Base-by-base conservation (phyloP, 2,329 filamentous ascomycete genomes). In the Lecanosticta acicola region DNA sequence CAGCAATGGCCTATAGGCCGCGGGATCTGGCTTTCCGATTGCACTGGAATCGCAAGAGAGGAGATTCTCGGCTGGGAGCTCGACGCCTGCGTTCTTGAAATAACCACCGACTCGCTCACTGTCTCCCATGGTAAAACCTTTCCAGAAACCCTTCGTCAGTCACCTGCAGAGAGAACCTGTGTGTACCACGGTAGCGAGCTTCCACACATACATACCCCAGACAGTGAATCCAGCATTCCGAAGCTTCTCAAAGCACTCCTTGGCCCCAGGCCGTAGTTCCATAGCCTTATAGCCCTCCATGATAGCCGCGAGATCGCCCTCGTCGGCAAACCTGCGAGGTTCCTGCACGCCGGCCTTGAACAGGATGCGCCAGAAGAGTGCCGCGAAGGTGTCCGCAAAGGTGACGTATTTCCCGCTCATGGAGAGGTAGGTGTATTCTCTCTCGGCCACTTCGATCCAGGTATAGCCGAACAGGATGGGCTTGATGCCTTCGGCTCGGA, bases 61-160 rank as follows among this genome's bases (percentile, higher is more conserved):
- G n/a, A 80, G 63, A 49, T 78, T 75, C 56, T 74, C 72, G 0
- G 56, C 39, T 0, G 74, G 72, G 62, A 79, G 70, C 1, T 73
- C 66, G 8, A 79, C 63, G 0, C 71, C 71, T 0, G 63, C 70
- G 0, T 65, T 61, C 13, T 64, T 56, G 48, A 80, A 77, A 51
- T 79, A 80, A 0, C 71, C 74, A 2, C 63, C 54, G 3, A 79
- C 75, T 8, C 75, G 62, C 39, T 66, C 59, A 2, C 64, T 54
- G 53, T 79, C 75, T 1, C 71, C 76, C 44, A 73, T 72, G 0
- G 76, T 78, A 21, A 79, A 66, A 5, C 66, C 70, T 73, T n/a
- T n/a, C n/a, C n/a, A n/a, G n/a, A n/a, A n/a, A n/a, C n/a, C n/a
- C n/a, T n/a, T n/a, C n/a, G n/a, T n/a, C n/a, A n/a, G n/a, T n/a